Evolutionary conservation across 345 rosid genomes (phyloP).

Genomic region (Citrus unshiu): DNA sequence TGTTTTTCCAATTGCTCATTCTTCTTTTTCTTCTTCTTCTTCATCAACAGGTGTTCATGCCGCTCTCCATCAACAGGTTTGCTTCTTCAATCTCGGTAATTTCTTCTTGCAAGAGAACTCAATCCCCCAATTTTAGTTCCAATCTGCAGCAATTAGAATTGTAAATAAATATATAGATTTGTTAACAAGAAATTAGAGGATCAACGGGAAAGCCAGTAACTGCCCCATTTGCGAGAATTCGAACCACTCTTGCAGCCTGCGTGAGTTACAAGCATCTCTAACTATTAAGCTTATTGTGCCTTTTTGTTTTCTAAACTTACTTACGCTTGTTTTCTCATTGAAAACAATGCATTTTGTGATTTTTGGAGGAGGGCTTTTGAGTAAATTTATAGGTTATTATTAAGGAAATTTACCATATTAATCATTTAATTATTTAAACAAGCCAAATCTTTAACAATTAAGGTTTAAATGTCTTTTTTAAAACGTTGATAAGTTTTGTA

Average conservation of each 20-base stretch:
- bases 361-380: no score
- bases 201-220: conserved; percentile 45
- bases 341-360: background rate
- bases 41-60: no score
- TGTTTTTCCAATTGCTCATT: no score
- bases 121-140: background rate
- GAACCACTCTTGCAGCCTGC: conserved; percentile 50
- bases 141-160: background rate
- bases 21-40: no score
- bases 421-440: no score
- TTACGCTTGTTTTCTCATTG: background rate
- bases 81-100: background rate
- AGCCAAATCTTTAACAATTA: no score
- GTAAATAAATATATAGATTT: background rate
- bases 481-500: fast-evolving
- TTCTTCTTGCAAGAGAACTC: background rate
- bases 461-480: no score
- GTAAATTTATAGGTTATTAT: no score
- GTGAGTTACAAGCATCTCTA: conserved; percentile 66
- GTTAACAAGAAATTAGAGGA: conserved; percentile 19
- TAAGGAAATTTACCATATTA: no score
- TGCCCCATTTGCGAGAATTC: conserved; percentile 71
- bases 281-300: background rate
- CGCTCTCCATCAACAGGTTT: no score
- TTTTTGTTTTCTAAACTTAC: background rate